Evolutionary conservation across 345 rosid genomes (phyloP).

Genomic region (Eucalyptus decipiens): DNA sequence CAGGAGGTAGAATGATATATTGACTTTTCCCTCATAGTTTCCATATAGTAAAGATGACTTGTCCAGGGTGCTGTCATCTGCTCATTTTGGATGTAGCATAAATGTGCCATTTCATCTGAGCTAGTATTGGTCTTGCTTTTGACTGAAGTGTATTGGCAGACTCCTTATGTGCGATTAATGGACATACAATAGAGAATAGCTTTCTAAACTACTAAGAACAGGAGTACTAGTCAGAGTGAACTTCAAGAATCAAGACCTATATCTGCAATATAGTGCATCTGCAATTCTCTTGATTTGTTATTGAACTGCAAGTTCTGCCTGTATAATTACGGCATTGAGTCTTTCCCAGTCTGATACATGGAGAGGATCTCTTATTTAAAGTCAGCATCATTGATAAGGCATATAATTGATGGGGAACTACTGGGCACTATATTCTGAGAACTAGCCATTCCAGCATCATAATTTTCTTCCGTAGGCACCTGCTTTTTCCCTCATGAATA

Average conservation of each 20-base stretch:
- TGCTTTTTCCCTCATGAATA: neutral
- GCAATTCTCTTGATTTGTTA: neutral
- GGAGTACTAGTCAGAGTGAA: neutral
- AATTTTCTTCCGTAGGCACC: neutral
- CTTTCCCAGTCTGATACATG: neutral
- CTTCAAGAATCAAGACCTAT: neutral
- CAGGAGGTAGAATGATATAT: slow-evolving; percentile 51
- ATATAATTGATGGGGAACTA: neutral
- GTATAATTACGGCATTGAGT: neutral
- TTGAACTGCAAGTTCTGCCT: neutral
- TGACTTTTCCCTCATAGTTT: neutral
- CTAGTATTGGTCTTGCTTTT: neutral
- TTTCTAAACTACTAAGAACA: neutral
- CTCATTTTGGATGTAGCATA: neutral
- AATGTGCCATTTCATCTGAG: neutral
- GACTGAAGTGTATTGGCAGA: neutral
- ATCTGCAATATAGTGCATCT: neutral
- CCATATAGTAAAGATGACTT: neutral
- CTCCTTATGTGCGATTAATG: neutral
- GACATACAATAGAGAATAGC: neutral
- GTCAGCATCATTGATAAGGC: neutral
- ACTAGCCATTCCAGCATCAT: neutral
- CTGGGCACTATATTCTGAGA: neutral
- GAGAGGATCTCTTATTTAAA: neutral
- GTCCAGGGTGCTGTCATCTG: neutral